Evolutionary conservation across 768 basidiomycete species (phyloP).

Genomic region (Amanita rimosa): DNA sequence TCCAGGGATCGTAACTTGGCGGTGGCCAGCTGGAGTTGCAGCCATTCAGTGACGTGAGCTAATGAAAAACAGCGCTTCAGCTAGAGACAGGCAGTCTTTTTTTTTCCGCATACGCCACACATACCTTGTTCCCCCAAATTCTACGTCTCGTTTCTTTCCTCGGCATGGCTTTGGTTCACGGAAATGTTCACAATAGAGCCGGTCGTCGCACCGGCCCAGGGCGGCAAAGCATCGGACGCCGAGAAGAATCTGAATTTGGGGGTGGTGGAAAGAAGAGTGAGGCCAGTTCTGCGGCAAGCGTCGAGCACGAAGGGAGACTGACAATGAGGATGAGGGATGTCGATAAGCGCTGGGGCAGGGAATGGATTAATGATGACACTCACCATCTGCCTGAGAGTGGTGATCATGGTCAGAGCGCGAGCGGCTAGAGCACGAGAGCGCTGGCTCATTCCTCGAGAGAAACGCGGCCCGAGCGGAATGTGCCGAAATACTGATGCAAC

Average conservation of each 20-base stretch:
- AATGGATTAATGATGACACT: too few relatives aligned
- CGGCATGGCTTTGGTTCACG: slow-evolving; percentile 75
- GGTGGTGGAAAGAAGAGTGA: too few relatives aligned
- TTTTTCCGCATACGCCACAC: slow-evolving; percentile 12
- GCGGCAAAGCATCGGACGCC: slow-evolving; percentile 89
- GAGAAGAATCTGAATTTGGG: slow-evolving; percentile 70
- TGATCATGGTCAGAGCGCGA: too few relatives aligned
- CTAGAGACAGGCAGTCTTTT: background rate
- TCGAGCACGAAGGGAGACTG: too few relatives aligned
- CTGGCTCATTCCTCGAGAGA: too few relatives aligned
- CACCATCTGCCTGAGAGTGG: too few relatives aligned
- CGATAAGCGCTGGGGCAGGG: too few relatives aligned
- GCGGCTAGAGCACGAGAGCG: too few relatives aligned
- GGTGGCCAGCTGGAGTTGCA: slow-evolving; percentile 70
- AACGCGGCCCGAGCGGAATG: too few relatives aligned
- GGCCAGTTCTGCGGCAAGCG: background rate
- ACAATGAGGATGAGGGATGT: too few relatives aligned
- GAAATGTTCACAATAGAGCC: slow-evolving; percentile 98
- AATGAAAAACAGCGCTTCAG: background rate
- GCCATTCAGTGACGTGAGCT: slow-evolving; percentile 99
- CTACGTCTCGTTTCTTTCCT: slow-evolving; percentile 75
- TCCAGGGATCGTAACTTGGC: slow-evolving; percentile 82
- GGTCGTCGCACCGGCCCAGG: slow-evolving; percentile 80
- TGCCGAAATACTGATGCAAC: too few relatives aligned
- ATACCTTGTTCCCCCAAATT: slow-evolving; percentile 66